phyloP scores from a whole-genome alignment of 345 rosid genomes.

The Conringia planisiliqua region DNA sequence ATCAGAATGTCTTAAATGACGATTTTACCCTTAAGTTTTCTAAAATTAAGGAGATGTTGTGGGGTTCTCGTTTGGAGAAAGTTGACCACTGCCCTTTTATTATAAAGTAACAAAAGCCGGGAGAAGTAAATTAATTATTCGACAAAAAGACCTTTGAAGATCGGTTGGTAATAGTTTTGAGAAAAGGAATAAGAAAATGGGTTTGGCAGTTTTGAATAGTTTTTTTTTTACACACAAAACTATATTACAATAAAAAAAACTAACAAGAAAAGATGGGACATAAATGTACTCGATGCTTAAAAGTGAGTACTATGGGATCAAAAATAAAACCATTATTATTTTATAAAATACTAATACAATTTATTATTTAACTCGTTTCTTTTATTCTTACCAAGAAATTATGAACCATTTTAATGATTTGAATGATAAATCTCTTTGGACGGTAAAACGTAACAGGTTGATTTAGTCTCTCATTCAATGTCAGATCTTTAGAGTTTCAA shows the following conservation, averaged over 20 bases:
- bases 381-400: too few species aligned
- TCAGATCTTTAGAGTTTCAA: too few species aligned
- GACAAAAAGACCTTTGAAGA: conserved; percentile 10
- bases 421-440: too few species aligned
- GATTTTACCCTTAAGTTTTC: not conserved
- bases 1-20: not conserved
- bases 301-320: not conserved
- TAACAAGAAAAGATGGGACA: not conserved
- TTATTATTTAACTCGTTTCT: not conserved
- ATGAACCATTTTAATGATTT: too few species aligned
- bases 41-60: not conserved
- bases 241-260: not conserved
- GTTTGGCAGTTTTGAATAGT: not conserved
- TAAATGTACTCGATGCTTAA: not conserved
- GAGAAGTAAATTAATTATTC: conserved; percentile 22
- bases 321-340: not conserved
- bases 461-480: too few species aligned
- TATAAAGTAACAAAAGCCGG: not conserved
- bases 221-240: not conserved
- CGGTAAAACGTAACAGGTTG: too few species aligned
- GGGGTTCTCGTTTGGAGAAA: not conserved
- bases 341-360: not conserved
- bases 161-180: conserved; percentile 22
- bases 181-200: not conserved
- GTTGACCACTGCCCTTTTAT: conserved; percentile 3